Conservation (phyloP, 1,284 basidiomycete genomes). For the Ceratobasidium theobromae region DNA sequence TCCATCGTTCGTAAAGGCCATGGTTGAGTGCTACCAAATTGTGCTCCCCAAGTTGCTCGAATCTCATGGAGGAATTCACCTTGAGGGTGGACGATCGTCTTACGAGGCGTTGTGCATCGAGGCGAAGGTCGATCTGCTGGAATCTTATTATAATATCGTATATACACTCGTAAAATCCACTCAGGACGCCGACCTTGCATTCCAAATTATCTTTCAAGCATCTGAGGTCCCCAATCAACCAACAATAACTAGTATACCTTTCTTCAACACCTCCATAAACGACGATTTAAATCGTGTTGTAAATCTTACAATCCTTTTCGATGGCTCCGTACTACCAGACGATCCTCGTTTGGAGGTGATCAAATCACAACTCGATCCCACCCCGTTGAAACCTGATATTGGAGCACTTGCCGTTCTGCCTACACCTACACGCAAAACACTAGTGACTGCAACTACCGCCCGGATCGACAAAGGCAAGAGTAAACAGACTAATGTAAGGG, state of each 20-base stretch:
- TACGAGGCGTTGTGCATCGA: constrained; percentile 32
- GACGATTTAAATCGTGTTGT: constrained; percentile 25
- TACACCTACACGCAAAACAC: background rate
- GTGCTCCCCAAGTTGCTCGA: constrained; percentile 24
- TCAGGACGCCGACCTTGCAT: constrained; percentile 1
- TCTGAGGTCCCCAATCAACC: constrained; percentile 10
- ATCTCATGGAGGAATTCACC: constrained; percentile 16
- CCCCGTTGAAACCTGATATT: constrained; percentile 3
- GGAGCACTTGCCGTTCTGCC: constrained; percentile 8
- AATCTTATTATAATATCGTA: constrained; percentile 23
- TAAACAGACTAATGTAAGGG: background rate
- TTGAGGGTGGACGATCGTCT: background rate
- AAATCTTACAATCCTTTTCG: background rate
- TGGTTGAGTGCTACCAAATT: constrained; percentile 32
- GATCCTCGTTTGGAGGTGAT: constrained; percentile 15
- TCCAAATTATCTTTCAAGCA: constrained; percentile 14
- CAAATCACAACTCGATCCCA: constrained; percentile 3
- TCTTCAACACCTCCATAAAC: constrained; percentile 17
- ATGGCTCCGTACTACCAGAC: background rate
- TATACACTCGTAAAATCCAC: constrained; percentile 7
- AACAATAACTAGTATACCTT: background rate
- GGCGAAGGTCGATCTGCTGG: constrained; percentile 30
- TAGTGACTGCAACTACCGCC: background rate
- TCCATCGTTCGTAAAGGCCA: constrained; percentile 9
- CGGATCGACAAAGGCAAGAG: constrained; percentile 31